Base-by-base conservation (phyloP, 2,329 filamentous ascomycete species). In the Monilinia polystroma region DNA sequence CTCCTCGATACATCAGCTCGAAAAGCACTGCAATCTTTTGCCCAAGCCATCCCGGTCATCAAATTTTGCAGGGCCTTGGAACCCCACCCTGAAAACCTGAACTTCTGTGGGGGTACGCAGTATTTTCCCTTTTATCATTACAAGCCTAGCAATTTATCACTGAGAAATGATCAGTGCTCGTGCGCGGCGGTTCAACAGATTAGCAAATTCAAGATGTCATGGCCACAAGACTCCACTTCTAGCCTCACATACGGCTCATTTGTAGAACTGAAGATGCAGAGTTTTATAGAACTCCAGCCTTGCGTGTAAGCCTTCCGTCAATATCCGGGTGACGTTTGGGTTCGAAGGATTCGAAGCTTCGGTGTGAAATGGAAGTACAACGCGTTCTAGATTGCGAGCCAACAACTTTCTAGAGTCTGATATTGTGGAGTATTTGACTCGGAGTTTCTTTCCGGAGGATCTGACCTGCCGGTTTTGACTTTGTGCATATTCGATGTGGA, bases 101-200 rank as follows among this genome's bases (percentile, higher is more conserved):
- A 35, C 45, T 20, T 60, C 57, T 41, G 58, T 23, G 58, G 58
- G 58, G 57, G 35, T 29, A 43, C 26, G 16, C 55, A 43, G 18
- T 47, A 41, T 10, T 32, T n/a, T 26, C 26, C 43, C 32, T 41
- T 26, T 23, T 55, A 23, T 12, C 18, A 56, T 20, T n/a, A 41
- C 38, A 4, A n/a, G 41, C 52, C 29, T 20, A 16, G 63, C 32
- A 62, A 66, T 53, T 66, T 38, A 16, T 8, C 63, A 23, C 11
- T 35, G 32, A 5, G 32, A 8, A 8, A 35, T 7, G 32, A 35
- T 35, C 14, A 51, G 5, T 38, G 32, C 47, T 60, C 35, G 47
- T 53, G 56, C 47, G 55, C 55, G 35, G 64, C 55, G 47, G 64
- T 47, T 66, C 35, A 66, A 60, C 43, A 60, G 35, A 53, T 66